Base-by-base conservation (phyloP, 2,329 filamentous ascomycete genomes). In the Apiospora sp. region DNA sequence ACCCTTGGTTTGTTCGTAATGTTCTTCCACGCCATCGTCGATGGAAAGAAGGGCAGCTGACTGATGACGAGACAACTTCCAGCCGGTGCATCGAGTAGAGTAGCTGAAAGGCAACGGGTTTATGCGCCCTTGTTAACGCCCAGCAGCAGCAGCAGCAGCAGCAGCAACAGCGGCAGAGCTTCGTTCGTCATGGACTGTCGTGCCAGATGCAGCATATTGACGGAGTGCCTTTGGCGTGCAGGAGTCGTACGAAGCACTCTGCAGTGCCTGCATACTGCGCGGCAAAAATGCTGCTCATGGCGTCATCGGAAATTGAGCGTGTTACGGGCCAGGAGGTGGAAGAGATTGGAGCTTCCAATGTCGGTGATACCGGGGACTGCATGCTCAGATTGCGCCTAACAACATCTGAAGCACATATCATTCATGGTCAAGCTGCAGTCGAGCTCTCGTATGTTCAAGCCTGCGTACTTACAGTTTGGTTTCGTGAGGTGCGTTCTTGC, bases 221-320 rank as follows among this genome's bases (percentile, higher is more conserved):
- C 54, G 34, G 54, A 61, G 30, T 61, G 3, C 54, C 7, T 37
- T 19, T 37, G 54, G 54, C 54, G 30, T 61, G 54, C 54, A 61
- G 54, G 27, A 61, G 54, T 61, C 54, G 54, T 61, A 61, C 54
- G 54, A 37, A 61, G 54, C 54, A 37, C 34, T 61, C 54, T 61
- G 54, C 54, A 41, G 58, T 41, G 58, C 34, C 34, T 64, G 58
- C 58, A 64, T 37, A 14, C 30, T 41, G 34, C 34, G 58, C 58
- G 34, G 34, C 58, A 14, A 64, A 41, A 41, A n/a, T 64, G 34
- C 22, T 64, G 58, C 41, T 24, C 58, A 64, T 41, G 58, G 58
- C 58, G 58, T 64, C 58, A 64, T 64, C 58, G 58, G 58, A 64
- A 64, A 64, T 64, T 64, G 58, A 19, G 30, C 58, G 58, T 64